Conservation (phyloP, 2,329 filamentous ascomycete genomes). For the Leptoxyphium fumago region DNA sequence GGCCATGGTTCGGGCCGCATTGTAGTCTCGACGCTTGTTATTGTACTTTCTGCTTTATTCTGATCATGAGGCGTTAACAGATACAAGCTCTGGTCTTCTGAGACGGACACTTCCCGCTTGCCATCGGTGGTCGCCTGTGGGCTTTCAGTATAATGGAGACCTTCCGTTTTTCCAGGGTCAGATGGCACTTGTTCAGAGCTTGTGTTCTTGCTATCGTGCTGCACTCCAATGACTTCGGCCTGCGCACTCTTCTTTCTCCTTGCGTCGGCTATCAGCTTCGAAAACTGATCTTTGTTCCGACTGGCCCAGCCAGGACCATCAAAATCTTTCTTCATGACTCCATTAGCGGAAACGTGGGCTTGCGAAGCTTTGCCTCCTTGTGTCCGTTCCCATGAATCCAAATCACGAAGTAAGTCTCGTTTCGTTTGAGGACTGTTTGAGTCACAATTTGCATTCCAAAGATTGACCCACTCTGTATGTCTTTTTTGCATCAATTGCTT, state of each 20-base stretch:
- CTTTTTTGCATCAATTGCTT: constrained; percentile 59
- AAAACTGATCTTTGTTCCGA: constrained; percentile 61
- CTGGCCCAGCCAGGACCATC: constrained; percentile 62
- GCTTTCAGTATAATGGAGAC: too few relatives aligned
- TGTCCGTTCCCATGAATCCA: constrained; percentile 77
- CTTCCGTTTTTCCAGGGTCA: too few relatives aligned
- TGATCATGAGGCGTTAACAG: too few relatives aligned
- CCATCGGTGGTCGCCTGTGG: too few relatives aligned
- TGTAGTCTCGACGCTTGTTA: too few relatives aligned
- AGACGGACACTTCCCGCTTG: too few relatives aligned
- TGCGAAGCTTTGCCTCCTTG: constrained; percentile 48
- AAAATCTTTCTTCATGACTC: constrained; percentile 75
- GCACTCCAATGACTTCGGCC: constrained; percentile 3
- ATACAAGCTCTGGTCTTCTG: too few relatives aligned
- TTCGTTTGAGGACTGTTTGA: constrained; percentile 57
- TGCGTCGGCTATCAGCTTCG: constrained; percentile 64
- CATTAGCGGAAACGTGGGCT: constrained; percentile 24
- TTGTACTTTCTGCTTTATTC: too few relatives aligned
- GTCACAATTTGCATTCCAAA: constrained; percentile 97
- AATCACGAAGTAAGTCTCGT: constrained; percentile 56
- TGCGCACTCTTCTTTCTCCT: constrained; percentile 35
- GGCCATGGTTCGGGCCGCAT: too few relatives aligned
- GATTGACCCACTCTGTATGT: constrained; percentile 83
- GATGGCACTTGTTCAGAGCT: too few relatives aligned
- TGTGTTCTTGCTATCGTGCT: too few relatives aligned